Base-by-base conservation (phyloP, 83 land plant species). In the Thuja plicata region DNA sequence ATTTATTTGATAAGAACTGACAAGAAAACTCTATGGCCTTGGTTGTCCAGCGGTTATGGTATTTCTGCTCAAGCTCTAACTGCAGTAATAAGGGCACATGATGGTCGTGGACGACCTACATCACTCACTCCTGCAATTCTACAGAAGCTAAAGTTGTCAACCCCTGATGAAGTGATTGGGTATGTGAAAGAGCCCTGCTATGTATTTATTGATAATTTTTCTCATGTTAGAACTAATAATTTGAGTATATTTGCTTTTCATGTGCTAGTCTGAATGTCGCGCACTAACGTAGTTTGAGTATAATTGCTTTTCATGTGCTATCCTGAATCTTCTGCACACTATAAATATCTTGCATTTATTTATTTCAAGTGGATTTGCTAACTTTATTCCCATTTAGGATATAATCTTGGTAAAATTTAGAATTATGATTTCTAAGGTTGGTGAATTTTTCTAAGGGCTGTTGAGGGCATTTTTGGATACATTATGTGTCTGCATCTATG, bases 51-150 rank as follows among this genome's bases (percentile, higher is more conserved):
- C 89, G 93, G 94, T 37, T 91, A 89, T 86, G 91, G 87, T 24
- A 92, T 92, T 16, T 89, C 91, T 17, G 90, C 93, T 27, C 92
- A 89, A 76, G 94, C 92, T 91, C 66, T 92, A 76, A 88, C 91
- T 87, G 92, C 93, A 74, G 89, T 92, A 10, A 88, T 91, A 89
- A 78, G 91, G 38, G 94, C 94, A 74, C 86, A 91, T 82, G 94
- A 92, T 88, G 94, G 94, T 45, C 94, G 94, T 45, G 94, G 92
- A 57, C 94, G 88, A n/a, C 77, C 91, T 52, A 92, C 92, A 86
- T 48, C 89, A 38, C 91, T 92, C 8, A 84, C 89, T 54, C 21
- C 87, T 17, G 91, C 92, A 12, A 80, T 92, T 89, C 89, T 91
- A 55, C 76, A 91, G 86, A 79, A 71, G 19, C 88, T 92, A 13